These are phyloP conservation scores for Geotrichum aggregatum DNA, from an alignment of 1,139 yeast genomes.

Conservation along the genomic window DNA sequence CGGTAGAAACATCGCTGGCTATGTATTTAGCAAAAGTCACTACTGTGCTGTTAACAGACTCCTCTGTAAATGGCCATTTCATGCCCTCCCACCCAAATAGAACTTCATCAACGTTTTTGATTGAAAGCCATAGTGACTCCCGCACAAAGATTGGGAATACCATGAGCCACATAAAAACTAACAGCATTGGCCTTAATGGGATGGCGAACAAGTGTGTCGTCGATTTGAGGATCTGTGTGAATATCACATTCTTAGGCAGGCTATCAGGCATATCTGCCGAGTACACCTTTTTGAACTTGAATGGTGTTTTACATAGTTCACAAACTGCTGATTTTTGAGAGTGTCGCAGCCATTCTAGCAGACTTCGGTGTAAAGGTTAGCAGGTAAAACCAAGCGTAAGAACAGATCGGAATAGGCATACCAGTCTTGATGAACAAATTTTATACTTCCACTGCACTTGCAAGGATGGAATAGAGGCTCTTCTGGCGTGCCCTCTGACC, in stretches of 20 bases:
- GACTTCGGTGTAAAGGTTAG: slow-evolving; percentile 28
- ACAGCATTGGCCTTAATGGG: slow-evolving; percentile 23
- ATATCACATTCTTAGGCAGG: slow-evolving; percentile 52
- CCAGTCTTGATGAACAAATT: slow-evolving; percentile 90
- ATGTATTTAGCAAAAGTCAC: slow-evolving; percentile 3
- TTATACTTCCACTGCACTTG: slow-evolving; percentile 88
- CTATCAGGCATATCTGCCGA: slow-evolving; percentile 64
- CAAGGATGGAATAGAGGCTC: slow-evolving; percentile 92
- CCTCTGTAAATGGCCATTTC: neutral
- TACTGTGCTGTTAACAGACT: neutral
- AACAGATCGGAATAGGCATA: slow-evolving; percentile 23
- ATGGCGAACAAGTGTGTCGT: slow-evolving; percentile 18
- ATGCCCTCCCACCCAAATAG: neutral
- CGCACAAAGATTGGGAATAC: slow-evolving; percentile 26
- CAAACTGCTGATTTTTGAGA: slow-evolving; percentile 63
- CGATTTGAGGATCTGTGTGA: slow-evolving; percentile 31
- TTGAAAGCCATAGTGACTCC: slow-evolving; percentile 4
- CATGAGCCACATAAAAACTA: slow-evolving; percentile 27
- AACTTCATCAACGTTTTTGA: neutral
- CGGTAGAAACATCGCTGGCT: neutral
- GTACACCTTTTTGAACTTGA: slow-evolving; percentile 67
- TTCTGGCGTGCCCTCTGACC: slow-evolving; percentile 75
- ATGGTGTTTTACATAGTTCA: slow-evolving; percentile 83
- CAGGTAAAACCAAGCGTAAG: neutral
- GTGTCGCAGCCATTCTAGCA: slow-evolving; percentile 79